Evolutionary conservation across 139 green algal species (phyloP).

Genomic region (Zygnema circumcarinatum): DNA sequence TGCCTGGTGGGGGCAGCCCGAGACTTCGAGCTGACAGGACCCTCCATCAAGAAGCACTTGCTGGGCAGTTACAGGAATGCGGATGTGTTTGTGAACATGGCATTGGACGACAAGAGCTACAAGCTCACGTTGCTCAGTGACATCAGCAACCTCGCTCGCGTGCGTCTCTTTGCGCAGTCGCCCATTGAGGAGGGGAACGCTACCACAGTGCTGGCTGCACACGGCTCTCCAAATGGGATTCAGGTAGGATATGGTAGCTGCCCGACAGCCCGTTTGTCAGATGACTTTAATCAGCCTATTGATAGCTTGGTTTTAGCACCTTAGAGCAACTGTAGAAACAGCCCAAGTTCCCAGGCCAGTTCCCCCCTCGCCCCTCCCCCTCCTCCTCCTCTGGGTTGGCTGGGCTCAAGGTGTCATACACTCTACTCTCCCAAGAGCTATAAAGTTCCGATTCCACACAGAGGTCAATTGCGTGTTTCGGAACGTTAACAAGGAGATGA

Average conservation of each 20-base stretch:
- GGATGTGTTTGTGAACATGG: constrained; percentile 50
- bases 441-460: too few relatives aligned
- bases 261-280: not conserved
- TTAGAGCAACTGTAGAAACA: too few relatives aligned
- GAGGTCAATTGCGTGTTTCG: too few relatives aligned
- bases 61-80: constrained; percentile 26
- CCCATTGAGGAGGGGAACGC: not conserved
- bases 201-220: not conserved
- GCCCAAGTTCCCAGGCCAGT: too few relatives aligned
- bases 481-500: too few relatives aligned
- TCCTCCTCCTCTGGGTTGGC: too few relatives aligned
- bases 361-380: too few relatives aligned
- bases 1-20: constrained; percentile 55
- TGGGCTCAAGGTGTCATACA: too few relatives aligned
- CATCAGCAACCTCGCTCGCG: not conserved
- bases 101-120: constrained; percentile 44
- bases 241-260: constrained; percentile 12
- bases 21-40: constrained; percentile 54
- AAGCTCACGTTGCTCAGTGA: constrained; percentile 34
- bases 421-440: too few relatives aligned
- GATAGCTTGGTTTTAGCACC: too few relatives aligned
- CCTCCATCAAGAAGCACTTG: constrained; percentile 27
- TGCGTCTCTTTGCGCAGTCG: constrained; percentile 24
- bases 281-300: not conserved
- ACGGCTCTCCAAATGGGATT: constrained; percentile 31